Base-by-base conservation (phyloP, 2,329 filamentous ascomycete genomes). In the Emmonsia crescens region DNA sequence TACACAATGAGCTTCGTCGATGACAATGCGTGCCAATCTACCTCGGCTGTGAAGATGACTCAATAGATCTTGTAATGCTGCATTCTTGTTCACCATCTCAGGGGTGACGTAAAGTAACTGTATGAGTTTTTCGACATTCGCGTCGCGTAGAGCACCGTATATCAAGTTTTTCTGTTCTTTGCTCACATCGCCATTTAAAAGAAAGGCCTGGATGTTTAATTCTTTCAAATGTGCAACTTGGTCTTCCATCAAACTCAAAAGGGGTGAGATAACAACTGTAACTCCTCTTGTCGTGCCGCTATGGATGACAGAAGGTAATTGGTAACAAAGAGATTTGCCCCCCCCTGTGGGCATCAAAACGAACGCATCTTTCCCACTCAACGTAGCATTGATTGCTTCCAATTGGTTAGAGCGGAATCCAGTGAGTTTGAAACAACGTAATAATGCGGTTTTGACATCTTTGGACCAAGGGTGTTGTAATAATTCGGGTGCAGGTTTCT, bases 1-100 rank as follows among this genome's bases (percentile, higher is more conserved):
- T 31, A 99, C 93, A 74, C 94, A 99, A 73, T 99, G 94, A n/a
- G 94, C 94, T 76, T 99, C 95, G 68, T 99, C 94, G 65, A 99
- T 96, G 60, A 99, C 94, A 57, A 99, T 85, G 31, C 94, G 85
- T 19, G 95, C 93, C 59, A 99, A 84, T 68, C 87, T 89, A 3
- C 82, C 79, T 58, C 85, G 85, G 16, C 75, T 74, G 72, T 96
- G 83, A n/a, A 99, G 79, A 2, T 78, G 79, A 59, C 83, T 77
- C 65, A 99, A 80, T 2, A 80, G 83, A 59, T 80, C 81, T 62
- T 85, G 78, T 73, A 97, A 89, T 2, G 78, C 77, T 49, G 81
- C 73, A 71, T 87, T 99, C 72, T 92, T 93, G 76, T 82, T 90
- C 58, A 99, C 81, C 93, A 97, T 97, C 76, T 99, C 94, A 0